Evolutionary conservation across 208 protist genomes (phyloP).

Genomic region (Tritrichomonas musculus): DNA sequence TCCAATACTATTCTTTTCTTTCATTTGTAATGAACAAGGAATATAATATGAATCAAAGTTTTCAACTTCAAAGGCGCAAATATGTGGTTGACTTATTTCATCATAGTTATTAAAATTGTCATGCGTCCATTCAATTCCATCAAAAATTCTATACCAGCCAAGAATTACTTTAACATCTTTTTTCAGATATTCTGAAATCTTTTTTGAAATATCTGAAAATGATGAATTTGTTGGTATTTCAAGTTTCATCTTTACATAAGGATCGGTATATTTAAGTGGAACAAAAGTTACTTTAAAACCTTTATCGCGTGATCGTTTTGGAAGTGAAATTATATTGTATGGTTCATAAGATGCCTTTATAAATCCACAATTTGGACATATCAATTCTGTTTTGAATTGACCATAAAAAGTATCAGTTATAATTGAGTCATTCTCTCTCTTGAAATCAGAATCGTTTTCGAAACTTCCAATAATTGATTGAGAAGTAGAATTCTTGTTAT

Average conservation of each 20-base stretch:
- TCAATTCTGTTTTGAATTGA: neutral
- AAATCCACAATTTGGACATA: constrained; percentile 7
- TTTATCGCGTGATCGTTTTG: neutral
- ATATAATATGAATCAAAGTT: no score
- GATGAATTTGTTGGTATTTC: neutral
- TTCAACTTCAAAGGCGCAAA: neutral
- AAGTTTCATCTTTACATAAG: neutral
- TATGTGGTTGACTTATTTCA: neutral
- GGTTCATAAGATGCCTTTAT: neutral
- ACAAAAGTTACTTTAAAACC: neutral
- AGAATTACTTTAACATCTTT: neutral
- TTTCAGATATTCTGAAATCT: neutral
- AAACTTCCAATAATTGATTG: constrained; percentile 52
- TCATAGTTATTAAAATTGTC: no score
- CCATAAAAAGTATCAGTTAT: constrained; percentile 26
- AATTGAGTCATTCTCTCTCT: neutral
- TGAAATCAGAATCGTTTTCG: neutral
- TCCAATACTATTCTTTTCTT: no score
- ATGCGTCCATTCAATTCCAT: neutral
- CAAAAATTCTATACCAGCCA: neutral
- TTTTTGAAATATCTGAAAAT: no score
- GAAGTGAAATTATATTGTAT: neutral
- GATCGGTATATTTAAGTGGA: neutral
- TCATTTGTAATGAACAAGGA: no score
- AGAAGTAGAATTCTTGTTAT: no score